A percentile compares a stretch with the other conserved stretches of the same genome.
These are phyloP conservation scores for Silybum marianum DNA, from an alignment of 129 eudicot genomes.

Conservation along the genomic window DNA sequence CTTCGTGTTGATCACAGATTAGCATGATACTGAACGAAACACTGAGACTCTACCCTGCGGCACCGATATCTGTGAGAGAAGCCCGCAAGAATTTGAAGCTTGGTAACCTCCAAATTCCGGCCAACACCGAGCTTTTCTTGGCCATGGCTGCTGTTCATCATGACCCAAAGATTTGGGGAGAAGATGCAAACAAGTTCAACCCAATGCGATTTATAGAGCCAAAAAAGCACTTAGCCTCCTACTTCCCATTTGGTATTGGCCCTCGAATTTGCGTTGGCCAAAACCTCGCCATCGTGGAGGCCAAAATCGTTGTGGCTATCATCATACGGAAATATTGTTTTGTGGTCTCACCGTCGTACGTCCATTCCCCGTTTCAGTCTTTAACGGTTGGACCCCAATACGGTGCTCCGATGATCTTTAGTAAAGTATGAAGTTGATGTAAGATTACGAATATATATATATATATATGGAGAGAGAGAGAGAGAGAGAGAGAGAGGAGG, in stretches of 20 bases:
- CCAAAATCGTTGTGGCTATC: conserved; percentile 42
- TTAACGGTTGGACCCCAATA: conserved; percentile 49
- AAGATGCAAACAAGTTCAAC: conserved; percentile 55
- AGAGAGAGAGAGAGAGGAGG: no score
- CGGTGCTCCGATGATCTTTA: conserved; percentile 50
- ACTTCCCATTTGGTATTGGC: conserved; percentile 55
- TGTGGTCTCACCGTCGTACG: conserved; percentile 45
- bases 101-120: conserved; percentile 46
- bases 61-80: conserved; percentile 52
- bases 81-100: conserved; percentile 36
- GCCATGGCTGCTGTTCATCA: conserved; percentile 48
- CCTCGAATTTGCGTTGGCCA: conserved; percentile 58
- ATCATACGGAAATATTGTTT: conserved; percentile 34
- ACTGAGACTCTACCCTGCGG: conserved; percentile 66
- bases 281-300: conserved; percentile 54
- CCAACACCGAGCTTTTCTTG: conserved; percentile 40
- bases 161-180: conserved; percentile 55
- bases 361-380: conserved; percentile 47
- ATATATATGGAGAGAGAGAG: neutral
- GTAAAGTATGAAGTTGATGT: conserved; percentile 15
- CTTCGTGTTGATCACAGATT: conserved; percentile 35
- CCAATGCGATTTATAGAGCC: conserved; percentile 43
- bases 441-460: neutral
- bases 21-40: conserved; percentile 66
- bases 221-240: conserved; percentile 48